Conservation (phyloP, 1,139 yeast species). For the Kluyveromyces marxianus region DNA sequence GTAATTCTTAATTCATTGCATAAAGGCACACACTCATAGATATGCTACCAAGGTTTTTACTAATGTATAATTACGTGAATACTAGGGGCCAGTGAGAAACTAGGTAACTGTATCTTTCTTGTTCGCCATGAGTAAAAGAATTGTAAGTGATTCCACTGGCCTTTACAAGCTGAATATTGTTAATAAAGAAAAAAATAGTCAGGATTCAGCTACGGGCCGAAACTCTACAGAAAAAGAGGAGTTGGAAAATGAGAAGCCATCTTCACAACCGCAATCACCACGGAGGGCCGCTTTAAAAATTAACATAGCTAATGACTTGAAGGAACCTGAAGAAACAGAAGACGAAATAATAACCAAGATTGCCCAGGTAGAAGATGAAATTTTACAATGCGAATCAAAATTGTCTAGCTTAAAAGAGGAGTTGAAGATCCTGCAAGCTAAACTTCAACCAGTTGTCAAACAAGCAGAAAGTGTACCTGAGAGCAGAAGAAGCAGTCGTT, state of each 20-base stretch:
- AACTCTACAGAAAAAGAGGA: background rate
- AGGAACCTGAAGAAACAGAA: background rate
- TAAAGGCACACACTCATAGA: too few species aligned
- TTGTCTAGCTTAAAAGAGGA: background rate
- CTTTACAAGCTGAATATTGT: conserved; percentile 25
- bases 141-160: conserved; percentile 30
- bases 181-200: conserved; percentile 13
- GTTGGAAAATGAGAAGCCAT: background rate
- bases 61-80: too few species aligned
- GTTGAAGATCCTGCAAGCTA: background rate
- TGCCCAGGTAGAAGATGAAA: conserved; percentile 3
- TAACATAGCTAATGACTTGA: background rate
- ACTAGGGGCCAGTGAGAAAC: too few species aligned
- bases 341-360: conserved; percentile 2
- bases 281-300: conserved; percentile 3
- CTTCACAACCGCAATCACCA: conserved; percentile 1
- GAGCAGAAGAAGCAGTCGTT: background rate
- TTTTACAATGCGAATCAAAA: conserved; percentile 3
- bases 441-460: conserved; percentile 1
- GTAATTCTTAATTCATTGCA: too few species aligned
- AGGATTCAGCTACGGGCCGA: background rate
- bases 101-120: background rate
- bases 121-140: conserved; percentile 14
- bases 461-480: background rate
- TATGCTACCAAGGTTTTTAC: too few species aligned